Conservation (phyloP, 805 yeast genomes). For the Wickerhamomyces tratensis region DNA sequence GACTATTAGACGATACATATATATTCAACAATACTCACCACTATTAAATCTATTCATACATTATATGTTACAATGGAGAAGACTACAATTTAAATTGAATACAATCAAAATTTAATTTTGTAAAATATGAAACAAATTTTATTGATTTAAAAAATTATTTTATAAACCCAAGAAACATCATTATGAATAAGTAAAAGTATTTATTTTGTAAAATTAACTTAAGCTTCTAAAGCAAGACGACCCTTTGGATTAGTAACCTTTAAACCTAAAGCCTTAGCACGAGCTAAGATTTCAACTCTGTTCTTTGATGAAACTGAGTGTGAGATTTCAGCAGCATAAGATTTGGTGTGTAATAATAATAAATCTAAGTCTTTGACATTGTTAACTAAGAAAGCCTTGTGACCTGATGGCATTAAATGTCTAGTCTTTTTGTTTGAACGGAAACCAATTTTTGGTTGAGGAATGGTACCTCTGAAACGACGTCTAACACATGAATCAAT, state of each 20-base stretch:
- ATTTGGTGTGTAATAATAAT: constrained; percentile 92
- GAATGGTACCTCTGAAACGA: constrained; percentile 98
- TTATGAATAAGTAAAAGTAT: not conserved
- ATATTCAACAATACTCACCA: too few relatives aligned
- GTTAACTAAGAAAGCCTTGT: constrained; percentile 91
- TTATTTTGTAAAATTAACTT: constrained; percentile 21
- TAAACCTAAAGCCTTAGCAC: constrained; percentile 97
- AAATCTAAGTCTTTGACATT: constrained; percentile 92
- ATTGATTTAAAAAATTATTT: not conserved
- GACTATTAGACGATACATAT: too few relatives aligned
- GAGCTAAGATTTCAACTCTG: constrained; percentile 93
- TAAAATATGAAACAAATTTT: not conserved
- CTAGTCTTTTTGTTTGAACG: constrained; percentile 99
- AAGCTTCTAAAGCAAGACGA: constrained; percentile 97
- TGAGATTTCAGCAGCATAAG: constrained; percentile 99
- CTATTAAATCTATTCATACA: too few relatives aligned
- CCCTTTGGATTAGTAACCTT: constrained; percentile 99
- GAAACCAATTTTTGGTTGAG: constrained; percentile 99
- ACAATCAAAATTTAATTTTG: not conserved
- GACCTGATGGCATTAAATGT: constrained; percentile 94
- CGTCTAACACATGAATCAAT: constrained; percentile 99
- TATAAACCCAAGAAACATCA: not conserved
- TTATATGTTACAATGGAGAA: too few relatives aligned
- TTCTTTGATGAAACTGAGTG: constrained; percentile 97
- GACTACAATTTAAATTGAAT: not conserved